Evolutionary conservation across 2,329 filamentous ascomycete species (phyloP).

Genomic region (Aureobasidium sp.): DNA sequence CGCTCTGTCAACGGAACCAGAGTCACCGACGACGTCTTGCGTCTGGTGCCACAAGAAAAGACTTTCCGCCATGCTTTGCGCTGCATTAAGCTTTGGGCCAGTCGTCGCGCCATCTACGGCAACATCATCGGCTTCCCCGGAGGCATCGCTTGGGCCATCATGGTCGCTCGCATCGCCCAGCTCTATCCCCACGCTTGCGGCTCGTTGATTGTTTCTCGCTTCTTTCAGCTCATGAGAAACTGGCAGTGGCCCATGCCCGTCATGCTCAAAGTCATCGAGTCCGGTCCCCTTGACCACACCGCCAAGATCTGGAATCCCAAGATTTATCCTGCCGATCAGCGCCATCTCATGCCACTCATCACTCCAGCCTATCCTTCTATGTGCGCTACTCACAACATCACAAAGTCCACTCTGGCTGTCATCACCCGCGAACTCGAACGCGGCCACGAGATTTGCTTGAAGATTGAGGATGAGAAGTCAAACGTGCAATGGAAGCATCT

Average conservation of each 20-base stretch:
- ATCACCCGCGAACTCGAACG: conserved; percentile 77
- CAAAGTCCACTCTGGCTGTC: conserved; percentile 73
- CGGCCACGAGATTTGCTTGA: conserved; percentile 68
- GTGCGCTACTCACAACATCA: conserved; percentile 95
- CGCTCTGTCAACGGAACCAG: conserved; percentile 89
- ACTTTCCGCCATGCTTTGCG: conserved; percentile 85
- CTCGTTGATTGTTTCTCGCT: conserved; percentile 83
- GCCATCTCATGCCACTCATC: conserved; percentile 95
- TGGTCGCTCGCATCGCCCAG: conserved; percentile 92
- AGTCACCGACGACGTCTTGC: conserved; percentile 87
- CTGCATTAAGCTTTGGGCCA: conserved; percentile 94
- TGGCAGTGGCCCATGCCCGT: conserved; percentile 97
- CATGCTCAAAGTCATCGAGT: conserved; percentile 79
- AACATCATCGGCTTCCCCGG: conserved; percentile 96
- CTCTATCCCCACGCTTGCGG: conserved; percentile 89
- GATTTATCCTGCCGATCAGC: conserved; percentile 72
- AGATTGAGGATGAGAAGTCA: conserved; percentile 60
- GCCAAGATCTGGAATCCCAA: conserved; percentile 93
- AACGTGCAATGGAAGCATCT: conserved; percentile 78
- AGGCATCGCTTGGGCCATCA: conserved; percentile 96
- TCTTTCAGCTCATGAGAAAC: conserved; percentile 83
- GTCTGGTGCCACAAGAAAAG: conserved; percentile 79
- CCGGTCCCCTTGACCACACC: conserved; percentile 57
- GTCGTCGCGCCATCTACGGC: conserved; percentile 84
- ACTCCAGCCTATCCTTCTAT: conserved; percentile 96